Evolutionary conservation across 2,329 filamentous ascomycete genomes (phyloP).

Genomic region (Pyrenochaeta sp.): DNA sequence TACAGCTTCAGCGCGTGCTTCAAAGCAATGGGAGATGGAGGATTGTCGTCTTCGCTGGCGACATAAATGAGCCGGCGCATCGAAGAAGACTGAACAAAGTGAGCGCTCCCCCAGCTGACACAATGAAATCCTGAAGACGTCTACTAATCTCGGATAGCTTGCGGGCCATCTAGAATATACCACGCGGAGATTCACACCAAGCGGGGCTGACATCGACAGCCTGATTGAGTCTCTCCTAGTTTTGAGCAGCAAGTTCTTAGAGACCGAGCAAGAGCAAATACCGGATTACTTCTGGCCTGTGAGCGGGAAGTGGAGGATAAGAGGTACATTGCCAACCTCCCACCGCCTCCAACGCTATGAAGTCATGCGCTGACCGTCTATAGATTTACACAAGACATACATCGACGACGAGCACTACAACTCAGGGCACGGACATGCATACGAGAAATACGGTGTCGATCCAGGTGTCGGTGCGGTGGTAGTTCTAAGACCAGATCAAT

Average conservation of each 20-base stretch:
- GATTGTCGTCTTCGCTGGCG: conserved; percentile 59
- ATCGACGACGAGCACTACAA: conserved; percentile 67
- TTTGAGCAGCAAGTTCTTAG: conserved; percentile 57
- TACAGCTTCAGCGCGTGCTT: conserved; percentile 61
- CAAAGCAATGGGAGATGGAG: conserved; percentile 63
- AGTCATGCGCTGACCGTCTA: neutral
- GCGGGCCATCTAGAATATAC: conserved; percentile 35
- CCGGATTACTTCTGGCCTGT: conserved; percentile 65
- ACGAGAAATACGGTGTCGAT: conserved; percentile 64
- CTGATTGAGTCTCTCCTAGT: conserved; percentile 67
- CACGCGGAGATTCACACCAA: conserved; percentile 55
- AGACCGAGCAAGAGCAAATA: conserved; percentile 62
- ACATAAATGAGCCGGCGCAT: conserved; percentile 44
- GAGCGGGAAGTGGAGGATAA: conserved; percentile 64
- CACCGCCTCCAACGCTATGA: neutral
- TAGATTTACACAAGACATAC: conserved; percentile 68
- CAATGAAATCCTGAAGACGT: neutral
- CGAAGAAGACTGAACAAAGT: conserved; percentile 51
- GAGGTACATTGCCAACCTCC: conserved; percentile 51
- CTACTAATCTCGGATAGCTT: conserved; percentile 22
- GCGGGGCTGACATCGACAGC: conserved; percentile 58
- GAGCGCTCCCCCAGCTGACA: conserved; percentile 10
- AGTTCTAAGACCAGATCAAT: conserved; percentile 68
- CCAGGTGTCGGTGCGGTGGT: conserved; percentile 49
- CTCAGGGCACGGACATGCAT: conserved; percentile 65